Percentiles rank a stretch among this genome's conserved stretches.
phyloP scores from a whole-genome alignment of 768 basidiomycete genomes.

The Strobilomyces echinocephalus region DNA sequence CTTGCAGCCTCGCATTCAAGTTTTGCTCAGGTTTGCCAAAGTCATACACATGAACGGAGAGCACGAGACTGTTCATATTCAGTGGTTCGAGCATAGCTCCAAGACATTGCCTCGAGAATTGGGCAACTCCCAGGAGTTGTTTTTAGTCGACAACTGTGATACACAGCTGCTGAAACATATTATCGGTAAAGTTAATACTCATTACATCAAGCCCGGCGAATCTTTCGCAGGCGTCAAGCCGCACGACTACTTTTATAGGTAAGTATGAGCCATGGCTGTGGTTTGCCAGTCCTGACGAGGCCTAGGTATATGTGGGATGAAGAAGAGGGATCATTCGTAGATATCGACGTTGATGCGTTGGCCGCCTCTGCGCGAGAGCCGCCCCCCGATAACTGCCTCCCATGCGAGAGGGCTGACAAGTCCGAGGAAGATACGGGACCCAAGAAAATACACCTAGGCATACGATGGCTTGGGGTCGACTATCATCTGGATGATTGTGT shows the following conservation, averaged over 20 bases:
- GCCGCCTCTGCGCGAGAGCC: background rate
- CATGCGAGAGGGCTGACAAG: constrained; percentile 38
- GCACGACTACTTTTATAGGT: constrained; percentile 56
- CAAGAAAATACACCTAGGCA: constrained; percentile 34
- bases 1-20: background rate
- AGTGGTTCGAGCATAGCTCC: constrained; percentile 71
- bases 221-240: constrained; percentile 24
- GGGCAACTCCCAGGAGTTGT: constrained; percentile 60
- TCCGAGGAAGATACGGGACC: constrained; percentile 29
- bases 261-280: constrained; percentile 36
- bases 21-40: constrained; percentile 55
- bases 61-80: constrained; percentile 50
- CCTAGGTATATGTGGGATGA: constrained; percentile 50
- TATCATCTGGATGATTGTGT: constrained; percentile 66
- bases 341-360: constrained; percentile 32
- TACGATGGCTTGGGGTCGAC: constrained; percentile 41
- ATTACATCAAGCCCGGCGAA: constrained; percentile 27
- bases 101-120: constrained; percentile 59
- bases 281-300: constrained; percentile 1
- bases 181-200: constrained; percentile 46
- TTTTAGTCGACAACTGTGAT: constrained; percentile 53
- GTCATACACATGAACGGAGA: constrained; percentile 51
- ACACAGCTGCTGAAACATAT: constrained; percentile 37
- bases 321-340: constrained; percentile 41
- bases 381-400: constrained; percentile 51